Evolutionary conservation across 1,284 basidiomycete genomes (phyloP).

Genomic region (Papiliotrema fonsecae): DNA sequence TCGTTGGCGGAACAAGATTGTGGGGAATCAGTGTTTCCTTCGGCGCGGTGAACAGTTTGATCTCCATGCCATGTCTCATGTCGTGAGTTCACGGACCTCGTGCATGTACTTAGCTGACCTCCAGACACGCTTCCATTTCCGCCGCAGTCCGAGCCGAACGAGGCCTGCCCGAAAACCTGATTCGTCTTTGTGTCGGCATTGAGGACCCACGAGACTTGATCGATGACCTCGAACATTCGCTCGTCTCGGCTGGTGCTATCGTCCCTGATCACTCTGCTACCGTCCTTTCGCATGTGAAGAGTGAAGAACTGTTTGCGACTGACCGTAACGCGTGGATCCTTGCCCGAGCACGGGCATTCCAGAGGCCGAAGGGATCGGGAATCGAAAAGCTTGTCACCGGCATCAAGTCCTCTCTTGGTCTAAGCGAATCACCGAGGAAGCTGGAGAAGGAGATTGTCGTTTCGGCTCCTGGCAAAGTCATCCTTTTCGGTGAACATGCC

Average conservation of each 20-base stretch:
- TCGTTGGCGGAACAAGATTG: conserved; percentile 84
- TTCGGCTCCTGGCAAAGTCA: conserved; percentile 95
- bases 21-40: conserved; percentile 99
- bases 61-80: conserved; percentile 99
- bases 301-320: conserved; percentile 33
- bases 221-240: conserved; percentile 89
- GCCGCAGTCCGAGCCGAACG: conserved; percentile 85
- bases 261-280: conserved; percentile 29
- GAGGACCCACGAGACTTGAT: conserved; percentile 90
- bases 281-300: conserved; percentile 21
- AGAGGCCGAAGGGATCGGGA: conserved; percentile 21
- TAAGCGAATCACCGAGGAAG: conserved; percentile 17
- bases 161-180: conserved; percentile 93
- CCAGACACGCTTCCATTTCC: conserved; percentile 96
- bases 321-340: conserved; percentile 40
- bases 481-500: conserved; percentile 97
- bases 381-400: conserved; percentile 29
- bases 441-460: conserved; percentile 60
- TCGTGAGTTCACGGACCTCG: conserved; percentile 62
- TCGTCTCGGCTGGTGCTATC: conserved; percentile 88
- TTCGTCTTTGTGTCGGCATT: conserved; percentile 96
- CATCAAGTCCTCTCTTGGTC: conserved; percentile 29
- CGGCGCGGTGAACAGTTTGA: conserved; percentile 95
- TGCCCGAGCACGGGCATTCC: conserved; percentile 43
- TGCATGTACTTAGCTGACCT: conserved; percentile 4